Evolutionary conservation across 2,329 filamentous ascomycete genomes (phyloP).

Genomic region (Cladosporium sp.): DNA sequence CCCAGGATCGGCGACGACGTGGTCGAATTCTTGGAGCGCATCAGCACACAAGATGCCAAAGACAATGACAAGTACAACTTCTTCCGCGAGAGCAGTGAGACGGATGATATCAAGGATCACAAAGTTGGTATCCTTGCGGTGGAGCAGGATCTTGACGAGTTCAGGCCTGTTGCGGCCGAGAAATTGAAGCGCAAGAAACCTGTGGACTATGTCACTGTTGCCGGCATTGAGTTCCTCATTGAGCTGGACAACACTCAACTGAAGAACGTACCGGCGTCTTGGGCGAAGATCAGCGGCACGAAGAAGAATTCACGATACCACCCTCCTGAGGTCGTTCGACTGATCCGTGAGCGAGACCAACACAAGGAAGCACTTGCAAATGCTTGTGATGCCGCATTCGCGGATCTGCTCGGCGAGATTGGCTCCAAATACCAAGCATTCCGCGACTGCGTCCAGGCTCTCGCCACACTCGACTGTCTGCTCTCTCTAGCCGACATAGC

Average conservation of each 20-base stretch:
- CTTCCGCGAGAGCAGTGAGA: slow-evolving; percentile 85
- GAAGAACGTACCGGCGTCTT: slow-evolving; percentile 87
- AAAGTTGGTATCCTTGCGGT: slow-evolving; percentile 93
- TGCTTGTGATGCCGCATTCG: slow-evolving; percentile 84
- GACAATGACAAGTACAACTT: slow-evolving; percentile 92
- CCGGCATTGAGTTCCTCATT: slow-evolving; percentile 92
- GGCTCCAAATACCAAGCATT: slow-evolving; percentile 84
- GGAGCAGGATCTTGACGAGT: slow-evolving; percentile 81
- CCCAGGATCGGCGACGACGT: slow-evolving; percentile 76
- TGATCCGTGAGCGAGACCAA: slow-evolving; percentile 86
- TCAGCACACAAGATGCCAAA: slow-evolving; percentile 80
- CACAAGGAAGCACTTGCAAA: slow-evolving; percentile 91
- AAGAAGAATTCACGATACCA: slow-evolving; percentile 93
- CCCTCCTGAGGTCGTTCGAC: slow-evolving; percentile 81
- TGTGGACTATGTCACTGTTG: slow-evolving; percentile 77
- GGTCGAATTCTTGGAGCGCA: slow-evolving; percentile 74
- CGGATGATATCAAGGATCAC: slow-evolving; percentile 82
- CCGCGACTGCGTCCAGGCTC: slow-evolving; percentile 81
- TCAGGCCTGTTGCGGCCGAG: slow-evolving; percentile 70
- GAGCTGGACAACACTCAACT: slow-evolving; percentile 83
- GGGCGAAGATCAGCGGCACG: slow-evolving; percentile 92
- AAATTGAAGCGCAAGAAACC: slow-evolving; percentile 71
- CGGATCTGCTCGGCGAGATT: slow-evolving; percentile 69
- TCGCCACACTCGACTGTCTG: slow-evolving; percentile 87
- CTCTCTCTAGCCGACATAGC: slow-evolving; percentile 84